Conservation (phyloP, 2,329 filamentous ascomycete genomes). For the Trichoderma harzianum region DNA sequence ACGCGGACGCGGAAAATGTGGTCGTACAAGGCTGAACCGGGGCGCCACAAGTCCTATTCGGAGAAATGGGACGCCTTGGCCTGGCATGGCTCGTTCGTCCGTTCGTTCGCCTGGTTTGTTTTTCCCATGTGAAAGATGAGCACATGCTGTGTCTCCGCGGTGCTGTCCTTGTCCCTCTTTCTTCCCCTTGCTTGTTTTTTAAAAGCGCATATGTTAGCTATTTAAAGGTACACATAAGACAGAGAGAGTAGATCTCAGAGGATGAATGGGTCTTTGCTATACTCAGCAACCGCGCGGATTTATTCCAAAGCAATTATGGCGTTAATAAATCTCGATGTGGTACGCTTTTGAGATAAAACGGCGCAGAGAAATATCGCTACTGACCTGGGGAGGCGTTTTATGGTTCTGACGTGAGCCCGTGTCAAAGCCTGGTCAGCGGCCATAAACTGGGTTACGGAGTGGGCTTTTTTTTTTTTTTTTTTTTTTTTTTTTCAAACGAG, state of each 20-base stretch:
- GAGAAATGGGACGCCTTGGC: not conserved
- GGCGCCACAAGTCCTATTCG: not conserved
- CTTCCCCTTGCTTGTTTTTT: not conserved
- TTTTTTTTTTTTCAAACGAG: not conserved
- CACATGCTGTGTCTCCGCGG: not conserved
- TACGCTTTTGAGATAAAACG: not conserved
- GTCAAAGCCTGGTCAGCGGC: slow-evolving; percentile 11
- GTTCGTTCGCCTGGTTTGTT: not conserved
- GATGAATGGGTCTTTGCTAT: not conserved
- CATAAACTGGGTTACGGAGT: not conserved
- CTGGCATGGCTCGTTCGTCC: not conserved
- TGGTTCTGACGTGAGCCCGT: slow-evolving; percentile 18
- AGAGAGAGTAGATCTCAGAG: not conserved
- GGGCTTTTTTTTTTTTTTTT: not conserved
- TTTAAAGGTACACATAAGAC: not conserved
- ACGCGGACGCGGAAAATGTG: not conserved
- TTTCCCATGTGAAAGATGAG: not conserved
- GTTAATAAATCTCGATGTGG: not conserved
- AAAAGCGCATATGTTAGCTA: not conserved
- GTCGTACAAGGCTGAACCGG: slow-evolving; percentile 4
- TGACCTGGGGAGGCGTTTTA: slow-evolving; percentile 1
- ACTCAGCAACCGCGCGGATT: not conserved
- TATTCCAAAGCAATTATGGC: not conserved
- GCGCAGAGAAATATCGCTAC: not conserved
- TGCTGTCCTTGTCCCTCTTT: not conserved